phyloP scores from a whole-genome alignment of 495 filamentous ascomycete species.

The Cladorrhinum samala region DNA sequence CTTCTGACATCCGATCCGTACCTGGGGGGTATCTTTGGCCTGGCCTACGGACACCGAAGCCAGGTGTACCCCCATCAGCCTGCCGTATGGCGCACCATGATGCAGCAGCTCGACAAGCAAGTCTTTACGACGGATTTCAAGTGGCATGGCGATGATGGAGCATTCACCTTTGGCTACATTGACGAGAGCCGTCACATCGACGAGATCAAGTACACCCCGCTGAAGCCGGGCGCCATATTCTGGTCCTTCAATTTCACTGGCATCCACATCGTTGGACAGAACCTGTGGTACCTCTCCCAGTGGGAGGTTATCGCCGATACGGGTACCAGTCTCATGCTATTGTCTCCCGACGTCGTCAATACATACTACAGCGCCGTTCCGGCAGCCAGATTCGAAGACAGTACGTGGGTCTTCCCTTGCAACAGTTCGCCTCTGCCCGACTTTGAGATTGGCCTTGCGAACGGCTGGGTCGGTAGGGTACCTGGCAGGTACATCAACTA shows the following conservation, averaged over 20 bases:
- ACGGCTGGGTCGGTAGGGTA: constrained; percentile 52
- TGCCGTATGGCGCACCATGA: constrained; percentile 62
- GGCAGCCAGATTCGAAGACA: constrained; percentile 51
- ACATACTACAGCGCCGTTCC: constrained; percentile 61
- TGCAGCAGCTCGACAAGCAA: constrained; percentile 37
- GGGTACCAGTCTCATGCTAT: constrained; percentile 63
- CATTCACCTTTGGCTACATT: constrained; percentile 74
- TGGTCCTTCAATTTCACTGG: constrained; percentile 58
- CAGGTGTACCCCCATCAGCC: constrained; percentile 50
- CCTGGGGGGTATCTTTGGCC: constrained; percentile 34
- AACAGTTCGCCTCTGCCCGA: constrained; percentile 48
- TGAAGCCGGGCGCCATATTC: constrained; percentile 57
- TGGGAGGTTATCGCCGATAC: constrained; percentile 65
- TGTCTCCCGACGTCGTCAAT: constrained; percentile 53
- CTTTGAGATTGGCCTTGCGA: constrained; percentile 41
- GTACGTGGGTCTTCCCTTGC: constrained; percentile 54
- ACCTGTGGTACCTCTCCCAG: constrained; percentile 28
- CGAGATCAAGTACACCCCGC: constrained; percentile 52
- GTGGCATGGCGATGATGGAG: constrained; percentile 52
- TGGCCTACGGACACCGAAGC: constrained; percentile 25
- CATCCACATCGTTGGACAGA: constrained; percentile 50
- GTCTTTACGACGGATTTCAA: constrained; percentile 67
- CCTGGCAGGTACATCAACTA: constrained; percentile 66
- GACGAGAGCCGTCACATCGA: constrained; percentile 49
- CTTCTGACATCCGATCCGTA: constrained; percentile 20